Percentiles rank a stretch among this genome's conserved stretches.
Conservation (phyloP, 176 grass and related monocot genomes). For the Bromus sterilis region DNA sequence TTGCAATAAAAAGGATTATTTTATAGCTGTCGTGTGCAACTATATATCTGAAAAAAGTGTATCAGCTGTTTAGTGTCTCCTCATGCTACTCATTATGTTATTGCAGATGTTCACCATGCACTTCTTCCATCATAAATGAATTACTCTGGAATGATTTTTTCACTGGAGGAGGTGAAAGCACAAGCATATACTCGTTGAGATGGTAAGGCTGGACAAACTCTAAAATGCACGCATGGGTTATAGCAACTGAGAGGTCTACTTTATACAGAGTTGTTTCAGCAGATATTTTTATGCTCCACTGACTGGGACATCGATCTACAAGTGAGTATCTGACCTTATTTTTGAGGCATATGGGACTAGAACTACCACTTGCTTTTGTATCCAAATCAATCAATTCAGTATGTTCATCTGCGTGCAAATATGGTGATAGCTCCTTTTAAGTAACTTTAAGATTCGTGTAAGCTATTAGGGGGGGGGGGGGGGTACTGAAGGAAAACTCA, state of each 20-base stretch:
- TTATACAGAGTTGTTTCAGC: neutral
- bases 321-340: neutral
- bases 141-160: neutral
- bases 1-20: neutral
- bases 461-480: too few species aligned
- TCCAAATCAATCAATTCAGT: too few species aligned
- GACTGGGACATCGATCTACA: neutral
- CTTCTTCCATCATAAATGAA: neutral
- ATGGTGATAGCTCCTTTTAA: too few species aligned
- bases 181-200: neutral
- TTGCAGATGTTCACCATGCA: neutral
- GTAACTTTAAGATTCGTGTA: too few species aligned
- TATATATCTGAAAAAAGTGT: neutral
- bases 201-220: neutral
- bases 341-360: too few species aligned
- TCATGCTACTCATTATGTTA: neutral
- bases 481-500: too few species aligned
- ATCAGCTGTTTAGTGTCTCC: neutral
- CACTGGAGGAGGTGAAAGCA: neutral
- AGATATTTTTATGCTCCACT: neutral
- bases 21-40: neutral
- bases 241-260: too few species aligned
- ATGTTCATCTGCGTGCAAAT: too few species aligned
- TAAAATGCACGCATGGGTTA: too few species aligned
- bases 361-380: too few species aligned